Conservation (phyloP, 305 asterid genomes). For the Vinca major region DNA sequence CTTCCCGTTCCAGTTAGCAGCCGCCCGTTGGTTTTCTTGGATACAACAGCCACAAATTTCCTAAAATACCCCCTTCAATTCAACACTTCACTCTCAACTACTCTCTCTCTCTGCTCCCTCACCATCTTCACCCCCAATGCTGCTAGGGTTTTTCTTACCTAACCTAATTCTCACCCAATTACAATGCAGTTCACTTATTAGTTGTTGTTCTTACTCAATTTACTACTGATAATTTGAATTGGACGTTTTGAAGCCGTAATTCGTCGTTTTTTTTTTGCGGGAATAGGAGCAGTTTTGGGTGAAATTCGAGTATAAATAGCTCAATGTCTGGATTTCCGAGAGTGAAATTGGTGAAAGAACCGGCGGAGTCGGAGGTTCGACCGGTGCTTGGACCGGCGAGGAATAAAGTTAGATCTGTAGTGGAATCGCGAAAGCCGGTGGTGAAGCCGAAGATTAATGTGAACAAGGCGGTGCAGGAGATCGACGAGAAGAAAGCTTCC, state of each 20-base stretch:
- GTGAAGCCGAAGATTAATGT: conserved; percentile 33
- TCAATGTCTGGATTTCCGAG: conserved; percentile 68
- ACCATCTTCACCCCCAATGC: conserved; percentile 26
- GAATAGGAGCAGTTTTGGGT: conserved; percentile 13
- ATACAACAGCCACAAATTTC: neutral
- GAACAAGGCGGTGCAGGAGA: conserved; percentile 27
- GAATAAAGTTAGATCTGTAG: conserved; percentile 54
- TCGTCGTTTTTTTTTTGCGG: conserved; percentile 13
- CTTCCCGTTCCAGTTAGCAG: neutral
- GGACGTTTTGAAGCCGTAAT: conserved; percentile 12
- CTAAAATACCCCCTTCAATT: neutral
- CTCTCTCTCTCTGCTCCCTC: conserved; percentile 33
- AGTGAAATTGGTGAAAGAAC: conserved; percentile 44
- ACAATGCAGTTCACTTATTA: conserved; percentile 32
- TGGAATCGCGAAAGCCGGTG: conserved; percentile 45
- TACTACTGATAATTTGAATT: conserved; percentile 13
- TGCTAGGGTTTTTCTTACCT: conserved; percentile 23
- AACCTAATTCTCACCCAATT: conserved; percentile 9
- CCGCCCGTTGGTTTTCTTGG: conserved; percentile 10
- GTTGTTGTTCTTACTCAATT: neutral
- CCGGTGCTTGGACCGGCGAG: conserved; percentile 79
- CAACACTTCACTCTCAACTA: conserved; percentile 4
- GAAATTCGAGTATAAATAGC: conserved; percentile 13
- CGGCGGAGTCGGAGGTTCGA: conserved; percentile 48
- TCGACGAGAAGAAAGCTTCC: conserved; percentile 42